A percentile compares a stretch with the other conserved stretches of the same genome.
Conservation (phyloP, 179 eudicot genomes). For the Patellifolia procumbens region DNA sequence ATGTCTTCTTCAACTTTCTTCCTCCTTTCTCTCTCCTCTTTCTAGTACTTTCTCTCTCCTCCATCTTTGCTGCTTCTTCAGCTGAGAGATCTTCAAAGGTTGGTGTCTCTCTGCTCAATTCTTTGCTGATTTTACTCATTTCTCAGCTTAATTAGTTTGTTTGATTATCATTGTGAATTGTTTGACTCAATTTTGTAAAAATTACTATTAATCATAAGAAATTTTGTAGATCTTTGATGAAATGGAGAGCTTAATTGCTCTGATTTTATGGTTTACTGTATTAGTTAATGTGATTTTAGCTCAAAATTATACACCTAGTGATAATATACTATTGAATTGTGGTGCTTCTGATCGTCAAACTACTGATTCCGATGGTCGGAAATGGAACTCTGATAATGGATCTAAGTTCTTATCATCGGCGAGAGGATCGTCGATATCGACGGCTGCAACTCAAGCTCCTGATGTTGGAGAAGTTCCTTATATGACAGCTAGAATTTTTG, state of each 20-base stretch:
- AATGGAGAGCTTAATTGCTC: conserved; percentile 34
- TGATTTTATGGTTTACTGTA: conserved; percentile 38
- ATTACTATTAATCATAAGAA: too few species aligned
- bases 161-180: not conserved
- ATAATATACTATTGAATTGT: conserved; percentile 60
- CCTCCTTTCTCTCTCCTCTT: too few species aligned
- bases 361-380: conserved; percentile 57
- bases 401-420: conserved; percentile 49
- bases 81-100: conserved; percentile 8
- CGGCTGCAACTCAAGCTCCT: conserved; percentile 57
- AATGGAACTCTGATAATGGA: conserved; percentile 64
- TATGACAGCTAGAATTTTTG: conserved; percentile 78
- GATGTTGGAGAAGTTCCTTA: conserved; percentile 73
- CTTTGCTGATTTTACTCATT: too few species aligned
- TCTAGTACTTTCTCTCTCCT: not conserved
- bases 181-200: not conserved
- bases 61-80: conserved; percentile 22
- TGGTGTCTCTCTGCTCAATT: too few species aligned
- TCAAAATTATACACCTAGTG: conserved; percentile 60
- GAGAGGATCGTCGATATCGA: conserved; percentile 42
- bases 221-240: conserved; percentile 22
- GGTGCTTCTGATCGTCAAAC: conserved; percentile 53
- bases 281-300: conserved; percentile 39
- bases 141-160: not conserved
- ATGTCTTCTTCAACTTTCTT: too few species aligned